Evolutionary conservation across 129 eudicot species (phyloP), one percentile per base, ranked within the genome.

Genomic region (Lactuca saligna): DNA sequence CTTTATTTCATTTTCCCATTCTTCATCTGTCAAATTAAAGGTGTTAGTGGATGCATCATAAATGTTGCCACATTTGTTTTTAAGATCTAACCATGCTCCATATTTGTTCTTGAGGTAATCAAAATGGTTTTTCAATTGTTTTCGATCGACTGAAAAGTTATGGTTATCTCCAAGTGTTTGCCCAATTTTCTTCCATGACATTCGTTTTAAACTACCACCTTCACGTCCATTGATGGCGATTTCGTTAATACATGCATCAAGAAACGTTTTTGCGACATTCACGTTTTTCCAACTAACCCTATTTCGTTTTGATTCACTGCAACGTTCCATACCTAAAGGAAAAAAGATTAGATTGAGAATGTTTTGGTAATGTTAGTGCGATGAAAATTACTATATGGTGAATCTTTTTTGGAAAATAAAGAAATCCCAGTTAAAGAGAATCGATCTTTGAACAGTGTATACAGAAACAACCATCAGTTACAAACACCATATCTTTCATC

Each of bases 1-100:
- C 49, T 32, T 51, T 20, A 66, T 51, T 51, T 66, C 71, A n/a
- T 50, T 25, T 16, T 66, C 46, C 71, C 71, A 66, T 51, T 66
- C 71, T 9, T 66, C 59, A 13, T 66, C 60, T 2, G 60, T 49
- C 9, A 66, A 16, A 25, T 51, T 49, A 50, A 66, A 66, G 0
- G 48, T 66, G 33, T 66, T 66, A 10, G 49, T 66, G 15, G 29
- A 32, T 4, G 59, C n/a, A 16, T 66, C 71, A 7, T 66, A 51
- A 20, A 48, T 41, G 14, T 66, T 54, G 17, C 16, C 49, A 3
- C 60, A 15, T 32, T 66, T 66, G 49, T 66, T 66, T 54, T 51
- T 50, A n/a, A 66, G 12, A 8, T 29, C 10, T 51, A 37, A 66
- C 71, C 71, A 66, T 51, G 71, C 48, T 16, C 60, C 60, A 2